Evolutionary conservation across 1,139 yeast genomes (phyloP).

Genomic region (Lizanozyma gosingica): DNA sequence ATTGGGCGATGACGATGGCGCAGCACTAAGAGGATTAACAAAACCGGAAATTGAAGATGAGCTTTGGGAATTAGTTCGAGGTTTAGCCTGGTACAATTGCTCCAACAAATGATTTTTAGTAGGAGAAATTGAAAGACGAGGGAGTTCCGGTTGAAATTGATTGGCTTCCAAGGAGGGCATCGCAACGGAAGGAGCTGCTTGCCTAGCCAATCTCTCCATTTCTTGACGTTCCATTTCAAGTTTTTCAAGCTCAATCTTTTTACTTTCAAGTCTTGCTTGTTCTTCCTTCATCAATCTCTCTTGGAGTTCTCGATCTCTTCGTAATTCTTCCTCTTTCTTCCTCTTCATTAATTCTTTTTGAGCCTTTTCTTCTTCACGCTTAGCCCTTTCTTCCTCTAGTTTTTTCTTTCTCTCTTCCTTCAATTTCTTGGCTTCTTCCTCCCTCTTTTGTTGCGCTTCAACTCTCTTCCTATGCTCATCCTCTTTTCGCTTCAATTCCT

Average conservation of each 20-base stretch:
- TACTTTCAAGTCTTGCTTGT: conserved; percentile 29
- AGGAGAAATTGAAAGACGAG: conserved; percentile 3
- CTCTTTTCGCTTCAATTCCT: conserved; percentile 33
- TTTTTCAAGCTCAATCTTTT: conserved; percentile 26
- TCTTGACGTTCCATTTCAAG: conserved; percentile 15
- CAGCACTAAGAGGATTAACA: not conserved
- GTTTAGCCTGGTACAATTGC: conserved; percentile 26
- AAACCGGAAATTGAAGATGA: conserved; percentile 5
- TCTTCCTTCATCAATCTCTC: conserved; percentile 17
- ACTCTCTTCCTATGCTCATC: conserved; percentile 34
- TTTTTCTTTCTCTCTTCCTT: conserved; percentile 40
- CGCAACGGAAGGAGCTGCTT: not conserved
- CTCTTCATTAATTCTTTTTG: conserved; percentile 33
- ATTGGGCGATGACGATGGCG: conserved; percentile 1
- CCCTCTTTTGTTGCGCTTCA: conserved; percentile 44
- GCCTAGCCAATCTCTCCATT: conserved; percentile 10
- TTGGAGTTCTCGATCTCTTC: conserved; percentile 19
- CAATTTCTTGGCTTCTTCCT: conserved; percentile 30
- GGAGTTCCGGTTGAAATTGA: not conserved
- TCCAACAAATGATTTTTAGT: conserved; percentile 23
- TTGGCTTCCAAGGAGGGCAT: not conserved
- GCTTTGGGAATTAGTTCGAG: conserved; percentile 16
- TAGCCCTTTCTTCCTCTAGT: conserved; percentile 31
- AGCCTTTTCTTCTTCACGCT: conserved; percentile 37
- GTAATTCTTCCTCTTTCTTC: conserved; percentile 34